Percentiles rank a stretch among this genome's conserved stretches.
These are phyloP conservation scores for Musa acuminata DNA, from an alignment of 176 grass and related monocot genomes.

Conservation along the genomic window DNA sequence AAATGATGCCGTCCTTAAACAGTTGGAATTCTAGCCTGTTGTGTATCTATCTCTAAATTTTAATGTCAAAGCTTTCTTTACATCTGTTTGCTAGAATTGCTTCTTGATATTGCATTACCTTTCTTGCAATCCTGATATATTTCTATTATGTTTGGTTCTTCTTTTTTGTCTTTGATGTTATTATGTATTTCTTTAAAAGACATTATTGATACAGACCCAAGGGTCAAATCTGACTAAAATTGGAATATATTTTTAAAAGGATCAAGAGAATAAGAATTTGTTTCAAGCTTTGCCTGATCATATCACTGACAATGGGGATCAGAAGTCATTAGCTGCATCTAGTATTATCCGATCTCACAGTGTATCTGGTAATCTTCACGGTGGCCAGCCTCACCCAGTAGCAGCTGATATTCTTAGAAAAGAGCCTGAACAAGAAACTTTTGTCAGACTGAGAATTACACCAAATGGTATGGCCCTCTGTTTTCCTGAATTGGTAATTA, in stretches of 20 bases:
- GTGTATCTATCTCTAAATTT: not conserved
- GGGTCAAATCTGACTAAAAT: not conserved
- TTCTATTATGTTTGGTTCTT: not conserved
- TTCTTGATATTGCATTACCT: not conserved
- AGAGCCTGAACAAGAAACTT: conserved; percentile 74
- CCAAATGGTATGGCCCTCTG: conserved; percentile 43
- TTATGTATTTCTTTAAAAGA: not conserved
- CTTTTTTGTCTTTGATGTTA: not conserved
- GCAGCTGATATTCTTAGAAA: conserved; percentile 86
- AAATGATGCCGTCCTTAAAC: too few relatives aligned
- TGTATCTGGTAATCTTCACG: conserved; percentile 72
- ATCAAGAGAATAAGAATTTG: conserved; percentile 42
- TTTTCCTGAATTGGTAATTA: not conserved
- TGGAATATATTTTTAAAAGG: conserved; percentile 25
- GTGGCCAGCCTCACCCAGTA: conserved; percentile 56
- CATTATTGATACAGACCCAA: not conserved
- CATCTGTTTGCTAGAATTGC: not conserved
- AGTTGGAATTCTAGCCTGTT: not conserved
- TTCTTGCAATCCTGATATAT: not conserved
- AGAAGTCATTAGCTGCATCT: conserved; percentile 46
- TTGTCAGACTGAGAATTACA: conserved; percentile 70
- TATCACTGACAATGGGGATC: conserved; percentile 37
- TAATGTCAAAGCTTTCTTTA: not conserved
- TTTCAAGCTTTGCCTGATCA: conserved; percentile 33
- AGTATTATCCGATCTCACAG: conserved; percentile 80